Conservation (phyloP, 805 yeast genomes). For the Saccharomycopsis sp. region DNA sequence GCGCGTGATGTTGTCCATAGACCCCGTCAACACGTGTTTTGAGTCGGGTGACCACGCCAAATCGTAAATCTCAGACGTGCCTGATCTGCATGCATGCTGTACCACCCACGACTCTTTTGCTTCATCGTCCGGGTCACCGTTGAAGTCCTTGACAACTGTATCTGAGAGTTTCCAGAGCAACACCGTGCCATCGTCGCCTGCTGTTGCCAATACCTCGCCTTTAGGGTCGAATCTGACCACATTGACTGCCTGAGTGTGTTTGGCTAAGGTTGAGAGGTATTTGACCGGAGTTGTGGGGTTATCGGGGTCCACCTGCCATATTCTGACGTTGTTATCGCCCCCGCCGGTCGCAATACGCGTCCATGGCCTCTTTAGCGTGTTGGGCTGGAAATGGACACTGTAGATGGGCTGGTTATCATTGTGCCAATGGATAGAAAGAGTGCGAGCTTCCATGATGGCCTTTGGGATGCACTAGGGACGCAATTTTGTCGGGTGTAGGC, state of each 20-base stretch:
- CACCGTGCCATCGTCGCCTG: constrained; percentile 92
- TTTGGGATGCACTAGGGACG: too few relatives aligned
- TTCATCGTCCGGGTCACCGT: constrained; percentile 40
- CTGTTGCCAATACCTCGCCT: constrained; percentile 74
- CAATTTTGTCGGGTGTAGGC: too few relatives aligned
- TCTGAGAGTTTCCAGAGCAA: constrained; percentile 69
- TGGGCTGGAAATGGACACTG: constrained; percentile 56
- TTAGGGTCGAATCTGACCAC: constrained; percentile 72
- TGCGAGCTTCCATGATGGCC: constrained; percentile 36
- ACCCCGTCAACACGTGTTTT: constrained; percentile 70
- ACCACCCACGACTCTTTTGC: constrained; percentile 69
- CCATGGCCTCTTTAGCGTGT: constrained; percentile 15
- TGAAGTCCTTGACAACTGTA: constrained; percentile 51
- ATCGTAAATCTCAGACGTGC: constrained; percentile 79
- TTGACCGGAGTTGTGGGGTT: constrained; percentile 43
- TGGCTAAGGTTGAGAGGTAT: constrained; percentile 72
- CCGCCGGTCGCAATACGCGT: constrained; percentile 80
- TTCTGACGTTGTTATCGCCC: constrained; percentile 85
- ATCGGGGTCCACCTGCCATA: constrained; percentile 33
- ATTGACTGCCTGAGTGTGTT: constrained; percentile 93
- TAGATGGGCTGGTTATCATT: constrained; percentile 72
- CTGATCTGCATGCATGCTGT: constrained; percentile 49
- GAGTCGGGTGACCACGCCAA: constrained; percentile 89
- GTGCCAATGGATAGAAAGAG: constrained; percentile 65
- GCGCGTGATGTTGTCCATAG: constrained; percentile 82